Evolutionary conservation across 2,329 filamentous ascomycete species (phyloP).

Genomic region (Colletotrichum nymphaeae): DNA sequence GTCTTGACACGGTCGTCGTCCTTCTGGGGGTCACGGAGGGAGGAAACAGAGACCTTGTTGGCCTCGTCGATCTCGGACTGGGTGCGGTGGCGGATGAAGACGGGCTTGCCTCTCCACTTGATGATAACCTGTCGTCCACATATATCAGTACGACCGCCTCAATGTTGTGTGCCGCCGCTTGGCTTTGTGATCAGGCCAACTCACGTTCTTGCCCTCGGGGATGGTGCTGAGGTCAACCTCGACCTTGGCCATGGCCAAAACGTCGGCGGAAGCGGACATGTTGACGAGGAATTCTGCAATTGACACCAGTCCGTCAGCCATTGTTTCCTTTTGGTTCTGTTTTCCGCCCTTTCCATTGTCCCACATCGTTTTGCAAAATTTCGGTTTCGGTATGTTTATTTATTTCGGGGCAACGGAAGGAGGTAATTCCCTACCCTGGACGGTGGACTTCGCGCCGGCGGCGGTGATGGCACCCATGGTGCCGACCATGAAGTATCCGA

Average conservation of each 20-base stretch:
- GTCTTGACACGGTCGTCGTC: slow-evolving; percentile 96
- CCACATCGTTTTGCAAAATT: too few species aligned
- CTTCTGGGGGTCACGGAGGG: slow-evolving; percentile 89
- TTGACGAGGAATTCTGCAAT: slow-evolving; percentile 95
- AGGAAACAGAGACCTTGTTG: slow-evolving; percentile 84
- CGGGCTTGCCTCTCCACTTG: slow-evolving; percentile 99
- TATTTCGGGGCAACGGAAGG: not conserved
- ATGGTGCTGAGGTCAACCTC: slow-evolving; percentile 94
- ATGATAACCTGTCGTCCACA: slow-evolving; percentile 83
- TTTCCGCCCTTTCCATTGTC: too few species aligned
- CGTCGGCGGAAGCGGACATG: slow-evolving; percentile 99
- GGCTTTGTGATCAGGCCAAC: slow-evolving; percentile 50
- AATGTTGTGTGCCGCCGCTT: too few species aligned
- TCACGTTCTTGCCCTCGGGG: slow-evolving; percentile 98
- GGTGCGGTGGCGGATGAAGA: slow-evolving; percentile 99
- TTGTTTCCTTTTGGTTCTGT: not conserved
- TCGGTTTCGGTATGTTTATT: too few species aligned
- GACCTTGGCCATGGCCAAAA: slow-evolving; percentile 99
- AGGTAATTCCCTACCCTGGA: slow-evolving; percentile 80
- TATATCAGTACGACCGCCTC: slow-evolving; percentile 1
- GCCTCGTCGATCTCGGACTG: slow-evolving; percentile 93
- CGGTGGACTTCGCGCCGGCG: slow-evolving; percentile 95
- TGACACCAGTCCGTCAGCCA: slow-evolving; percentile 42
- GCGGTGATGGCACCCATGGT: slow-evolving; percentile 92
- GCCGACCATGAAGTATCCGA: slow-evolving; percentile 99